A percentile compares a stretch with the other conserved stretches of the same genome.
phyloP scores from a whole-genome alignment of 2,329 filamentous ascomycete species.

The Diaporthe humulicola region DNA sequence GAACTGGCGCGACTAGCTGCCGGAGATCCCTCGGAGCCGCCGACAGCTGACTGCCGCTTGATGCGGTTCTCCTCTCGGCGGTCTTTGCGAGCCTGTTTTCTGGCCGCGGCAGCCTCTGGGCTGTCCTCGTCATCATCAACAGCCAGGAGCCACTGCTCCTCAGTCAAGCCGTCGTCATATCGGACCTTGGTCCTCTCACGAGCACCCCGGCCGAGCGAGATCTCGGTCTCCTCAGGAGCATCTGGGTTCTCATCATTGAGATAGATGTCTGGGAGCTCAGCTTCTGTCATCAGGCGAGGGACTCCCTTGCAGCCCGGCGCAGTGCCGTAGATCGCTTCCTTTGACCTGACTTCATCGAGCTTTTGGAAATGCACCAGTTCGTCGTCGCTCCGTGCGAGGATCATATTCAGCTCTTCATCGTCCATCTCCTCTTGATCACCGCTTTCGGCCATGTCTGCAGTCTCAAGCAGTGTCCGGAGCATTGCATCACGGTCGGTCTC shows the following conservation, averaged over 20 bases:
- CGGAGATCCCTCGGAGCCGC: constrained; percentile 75
- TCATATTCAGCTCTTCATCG: constrained; percentile 95
- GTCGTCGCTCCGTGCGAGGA: constrained; percentile 88
- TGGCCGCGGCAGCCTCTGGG: constrained; percentile 91
- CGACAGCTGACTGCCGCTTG: constrained; percentile 61
- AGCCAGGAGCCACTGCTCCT: constrained; percentile 98
- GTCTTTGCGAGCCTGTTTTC: constrained; percentile 88
- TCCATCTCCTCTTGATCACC: constrained; percentile 97
- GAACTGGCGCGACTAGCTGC: constrained; percentile 84
- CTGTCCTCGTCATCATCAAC: constrained; percentile 97
- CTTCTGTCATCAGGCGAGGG: constrained; percentile 87
- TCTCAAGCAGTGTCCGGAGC: constrained; percentile 92
- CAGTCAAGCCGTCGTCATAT: constrained; percentile 97
- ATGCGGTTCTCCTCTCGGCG: constrained; percentile 83
- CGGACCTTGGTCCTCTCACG: constrained; percentile 94
- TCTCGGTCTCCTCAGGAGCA: constrained; percentile 80
- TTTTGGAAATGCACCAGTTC: constrained; percentile 85
- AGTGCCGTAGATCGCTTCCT: constrained; percentile 79
- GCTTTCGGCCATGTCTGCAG: constrained; percentile 76
- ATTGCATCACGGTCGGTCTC: constrained; percentile 98
- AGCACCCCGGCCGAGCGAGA: constrained; percentile 85
- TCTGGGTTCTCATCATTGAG: constrained; percentile 87
- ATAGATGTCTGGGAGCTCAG: constrained; percentile 94
- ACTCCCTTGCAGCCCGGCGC: constrained; percentile 71
- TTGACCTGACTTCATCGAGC: constrained; percentile 82